Percentiles rank a stretch among this genome's conserved stretches.
These are phyloP conservation scores for Taphrina betulina DNA, from an alignment of 1,139 yeast genomes.

Conservation along the genomic window DNA sequence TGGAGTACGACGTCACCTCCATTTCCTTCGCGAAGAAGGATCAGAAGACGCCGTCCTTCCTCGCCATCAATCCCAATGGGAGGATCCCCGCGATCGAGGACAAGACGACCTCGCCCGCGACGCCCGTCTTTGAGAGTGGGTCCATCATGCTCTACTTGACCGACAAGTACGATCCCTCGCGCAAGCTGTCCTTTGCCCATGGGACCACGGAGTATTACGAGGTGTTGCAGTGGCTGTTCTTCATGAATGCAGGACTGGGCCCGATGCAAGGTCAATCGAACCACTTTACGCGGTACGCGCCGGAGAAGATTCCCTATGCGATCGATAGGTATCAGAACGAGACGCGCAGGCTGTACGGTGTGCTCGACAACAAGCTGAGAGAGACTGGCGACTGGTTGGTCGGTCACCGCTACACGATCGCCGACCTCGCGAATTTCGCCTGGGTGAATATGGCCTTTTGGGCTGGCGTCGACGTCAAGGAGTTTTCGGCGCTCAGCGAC, in stretches of 20 bases:
- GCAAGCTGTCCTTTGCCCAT: slow-evolving; percentile 51
- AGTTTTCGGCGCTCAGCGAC: slow-evolving; percentile 13
- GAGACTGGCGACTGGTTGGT: slow-evolving; percentile 53
- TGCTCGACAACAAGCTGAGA: slow-evolving; percentile 52
- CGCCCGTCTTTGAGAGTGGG: slow-evolving; percentile 59
- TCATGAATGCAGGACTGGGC: slow-evolving; percentile 61
- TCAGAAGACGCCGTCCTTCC: slow-evolving; percentile 55
- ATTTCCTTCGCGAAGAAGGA: slow-evolving; percentile 48
- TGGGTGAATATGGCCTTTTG: slow-evolving; percentile 41
- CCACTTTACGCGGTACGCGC: slow-evolving; percentile 51
- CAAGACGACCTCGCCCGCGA: slow-evolving; percentile 51
- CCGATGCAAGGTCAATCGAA: slow-evolving; percentile 60
- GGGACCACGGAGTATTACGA: slow-evolving; percentile 44
- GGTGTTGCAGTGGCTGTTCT: slow-evolving; percentile 52
- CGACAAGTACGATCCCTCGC: slow-evolving; percentile 55
- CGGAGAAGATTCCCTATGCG: slow-evolving; percentile 55
- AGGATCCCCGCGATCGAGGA: slow-evolving; percentile 60
- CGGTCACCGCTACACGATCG: slow-evolving; percentile 57
- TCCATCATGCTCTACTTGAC: slow-evolving; percentile 59
- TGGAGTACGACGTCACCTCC: slow-evolving; percentile 51
- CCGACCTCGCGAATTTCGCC: slow-evolving; percentile 54
- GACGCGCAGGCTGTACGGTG: slow-evolving; percentile 55
- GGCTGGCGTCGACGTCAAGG: slow-evolving; percentile 29
- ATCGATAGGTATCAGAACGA: slow-evolving; percentile 54
- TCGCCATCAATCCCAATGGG: slow-evolving; percentile 53